Evolutionary conservation across 2,329 filamentous ascomycete species (phyloP).

Genomic region (Pyricularia sp.): DNA sequence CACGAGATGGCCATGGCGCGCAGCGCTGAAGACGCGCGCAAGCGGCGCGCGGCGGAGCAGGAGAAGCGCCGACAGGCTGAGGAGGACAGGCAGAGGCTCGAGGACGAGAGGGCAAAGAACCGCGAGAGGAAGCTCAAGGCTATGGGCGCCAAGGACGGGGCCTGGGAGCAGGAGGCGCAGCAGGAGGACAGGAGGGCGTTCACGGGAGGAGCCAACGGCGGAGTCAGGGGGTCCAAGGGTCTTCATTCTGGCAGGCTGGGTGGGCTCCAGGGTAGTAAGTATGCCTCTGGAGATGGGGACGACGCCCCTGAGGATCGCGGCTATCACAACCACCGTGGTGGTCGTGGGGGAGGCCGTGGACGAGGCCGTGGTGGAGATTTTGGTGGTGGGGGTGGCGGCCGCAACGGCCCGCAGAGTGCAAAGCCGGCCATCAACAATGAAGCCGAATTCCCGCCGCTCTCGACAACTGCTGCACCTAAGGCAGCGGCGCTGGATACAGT

Average conservation of each 20-base stretch:
- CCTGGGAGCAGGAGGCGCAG: conserved; percentile 48
- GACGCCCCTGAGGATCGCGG: not conserved
- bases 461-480: conserved; percentile 4
- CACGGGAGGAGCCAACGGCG: conserved; percentile 7
- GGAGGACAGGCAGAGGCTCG: conserved; percentile 39
- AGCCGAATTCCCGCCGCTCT: conserved; percentile 4
- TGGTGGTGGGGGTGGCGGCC: conserved; percentile 14
- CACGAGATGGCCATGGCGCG: conserved; percentile 45
- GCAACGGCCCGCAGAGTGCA: conserved; percentile 7
- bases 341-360: conserved; percentile 20
- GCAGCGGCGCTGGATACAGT: not conserved
- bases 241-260: conserved; percentile 3
- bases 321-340: conserved; percentile 1
- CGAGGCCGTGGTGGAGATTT: conserved; percentile 23
- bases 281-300: not conserved
- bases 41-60: conserved; percentile 40
- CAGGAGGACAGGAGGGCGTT: conserved; percentile 25
- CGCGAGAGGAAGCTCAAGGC: conserved; percentile 52
- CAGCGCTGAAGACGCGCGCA: conserved; percentile 45
- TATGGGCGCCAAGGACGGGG: conserved; percentile 41
- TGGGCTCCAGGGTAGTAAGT: conserved; percentile 5
- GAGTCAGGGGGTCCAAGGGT: conserved; percentile 9
- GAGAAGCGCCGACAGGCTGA: conserved; percentile 41
- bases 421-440: conserved; percentile 8
- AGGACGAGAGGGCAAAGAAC: conserved; percentile 52